These are phyloP conservation scores for Chondrus crispus DNA, from an alignment of 23 red algal genomes.

Conservation along the genomic window DNA sequence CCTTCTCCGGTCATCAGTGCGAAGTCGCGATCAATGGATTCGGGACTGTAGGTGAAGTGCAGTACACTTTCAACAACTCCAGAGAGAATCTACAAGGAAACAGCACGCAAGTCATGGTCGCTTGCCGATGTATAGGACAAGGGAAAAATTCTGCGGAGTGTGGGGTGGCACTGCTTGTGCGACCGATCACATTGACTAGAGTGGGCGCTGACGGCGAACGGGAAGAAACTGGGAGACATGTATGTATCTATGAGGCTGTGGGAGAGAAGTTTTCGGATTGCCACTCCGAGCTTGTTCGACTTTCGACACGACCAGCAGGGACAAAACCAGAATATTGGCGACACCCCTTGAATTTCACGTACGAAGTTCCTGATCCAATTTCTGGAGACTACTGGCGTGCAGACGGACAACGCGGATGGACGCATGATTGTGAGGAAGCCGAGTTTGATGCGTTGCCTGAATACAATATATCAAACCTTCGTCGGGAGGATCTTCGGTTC, in stretches of 20 bases:
- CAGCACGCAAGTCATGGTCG: slow-evolving; percentile 10
- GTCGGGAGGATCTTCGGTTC: background rate
- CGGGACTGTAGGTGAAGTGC: slow-evolving; percentile 32
- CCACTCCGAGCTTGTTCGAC: background rate
- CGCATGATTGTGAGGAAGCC: background rate
- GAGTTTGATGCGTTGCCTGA: background rate
- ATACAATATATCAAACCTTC: background rate
- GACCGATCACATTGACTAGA: background rate
- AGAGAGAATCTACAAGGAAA: background rate
- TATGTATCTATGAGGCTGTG: slow-evolving; percentile 11
- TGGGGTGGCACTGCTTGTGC: slow-evolving; percentile 6
- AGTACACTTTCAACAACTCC: background rate
- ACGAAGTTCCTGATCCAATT: too few relatives aligned
- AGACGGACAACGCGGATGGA: slow-evolving; percentile 9
- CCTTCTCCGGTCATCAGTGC: background rate
- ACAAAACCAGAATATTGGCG: too few relatives aligned
- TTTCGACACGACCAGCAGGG: too few relatives aligned
- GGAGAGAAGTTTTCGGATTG: slow-evolving; percentile 20
- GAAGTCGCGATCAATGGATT: slow-evolving; percentile 5
- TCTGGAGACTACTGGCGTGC: slow-evolving; percentile 25
- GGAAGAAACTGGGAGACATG: background rate
- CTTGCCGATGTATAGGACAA: slow-evolving; percentile 21
- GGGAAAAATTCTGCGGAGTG: slow-evolving; percentile 21
- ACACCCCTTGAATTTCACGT: too few relatives aligned
- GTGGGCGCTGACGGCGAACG: too few relatives aligned